Conservation (phyloP, 768 basidiomycete genomes). For the Amanita molliuscula region DNA sequence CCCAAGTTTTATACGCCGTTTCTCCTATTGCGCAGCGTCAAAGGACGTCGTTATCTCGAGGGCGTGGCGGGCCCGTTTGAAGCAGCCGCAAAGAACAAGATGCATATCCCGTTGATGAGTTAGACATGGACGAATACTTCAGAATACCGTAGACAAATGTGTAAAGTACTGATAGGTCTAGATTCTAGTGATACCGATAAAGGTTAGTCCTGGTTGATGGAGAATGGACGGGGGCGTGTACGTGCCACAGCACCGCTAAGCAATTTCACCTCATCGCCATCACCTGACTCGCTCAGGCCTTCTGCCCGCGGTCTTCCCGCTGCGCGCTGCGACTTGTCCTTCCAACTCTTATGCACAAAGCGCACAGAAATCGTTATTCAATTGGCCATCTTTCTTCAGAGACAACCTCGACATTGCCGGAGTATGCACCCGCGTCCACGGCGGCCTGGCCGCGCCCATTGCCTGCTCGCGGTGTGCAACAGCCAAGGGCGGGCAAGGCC, state of each 20-base stretch:
- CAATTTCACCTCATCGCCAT: too few species aligned
- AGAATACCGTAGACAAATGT: neutral
- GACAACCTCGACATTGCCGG: conserved; percentile 54
- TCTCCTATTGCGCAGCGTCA: conserved; percentile 17
- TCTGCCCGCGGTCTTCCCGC: neutral
- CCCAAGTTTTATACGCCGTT: conserved; percentile 48
- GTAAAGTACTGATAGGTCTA: neutral
- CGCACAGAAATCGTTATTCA: conserved; percentile 50
- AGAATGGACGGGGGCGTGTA: too few species aligned
- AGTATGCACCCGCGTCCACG: conserved; percentile 32
- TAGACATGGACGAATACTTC: neutral
- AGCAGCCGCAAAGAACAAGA: neutral
- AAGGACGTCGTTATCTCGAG: conserved; percentile 29
- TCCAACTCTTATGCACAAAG: conserved; percentile 15
- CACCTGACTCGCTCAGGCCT: neutral
- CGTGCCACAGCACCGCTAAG: too few species aligned
- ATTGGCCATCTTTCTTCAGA: conserved; percentile 53
- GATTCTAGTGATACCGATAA: too few species aligned
- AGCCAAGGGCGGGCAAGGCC: neutral
- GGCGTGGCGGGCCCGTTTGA: conserved; percentile 46
- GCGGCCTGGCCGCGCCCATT: conserved; percentile 5
- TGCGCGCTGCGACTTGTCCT: neutral
- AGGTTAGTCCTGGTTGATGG: too few species aligned
- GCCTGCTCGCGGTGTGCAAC: neutral
- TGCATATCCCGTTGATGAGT: neutral